These are phyloP conservation scores for Colletotrichum sp. DNA, from an alignment of 2,329 filamentous ascomycete species.

Conservation along the genomic window DNA sequence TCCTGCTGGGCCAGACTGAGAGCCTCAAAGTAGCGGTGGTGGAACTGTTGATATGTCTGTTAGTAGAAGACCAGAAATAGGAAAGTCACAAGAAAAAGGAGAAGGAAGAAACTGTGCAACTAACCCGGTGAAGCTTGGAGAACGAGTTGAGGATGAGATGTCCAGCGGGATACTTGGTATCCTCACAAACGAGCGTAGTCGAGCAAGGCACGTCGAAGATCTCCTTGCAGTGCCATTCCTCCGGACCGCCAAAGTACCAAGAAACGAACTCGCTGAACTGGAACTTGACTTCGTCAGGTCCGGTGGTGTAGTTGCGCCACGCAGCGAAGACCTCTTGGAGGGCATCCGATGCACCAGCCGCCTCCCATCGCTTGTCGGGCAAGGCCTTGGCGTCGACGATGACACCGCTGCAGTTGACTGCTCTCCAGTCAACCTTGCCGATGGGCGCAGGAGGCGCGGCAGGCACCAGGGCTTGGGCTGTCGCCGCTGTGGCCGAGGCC, in stretches of 20 bases:
- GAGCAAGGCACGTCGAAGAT: slow-evolving; percentile 5
- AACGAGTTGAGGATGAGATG: slow-evolving; percentile 5
- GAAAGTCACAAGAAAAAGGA: not conserved
- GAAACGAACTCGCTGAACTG: slow-evolving; percentile 7
- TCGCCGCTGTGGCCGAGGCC: not conserved
- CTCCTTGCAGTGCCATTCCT: slow-evolving; percentile 1
- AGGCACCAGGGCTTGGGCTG: not conserved
- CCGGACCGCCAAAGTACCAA: not conserved
- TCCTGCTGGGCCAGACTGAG: not conserved
- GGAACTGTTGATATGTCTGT: not conserved
- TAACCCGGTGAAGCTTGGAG: slow-evolving; percentile 4
- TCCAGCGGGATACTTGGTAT: not conserved
- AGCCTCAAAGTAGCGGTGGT: slow-evolving; percentile 1
- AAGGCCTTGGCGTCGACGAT: not conserved
- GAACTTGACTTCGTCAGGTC: not conserved
- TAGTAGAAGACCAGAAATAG: fast-evolving
- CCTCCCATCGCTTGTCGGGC: slow-evolving; percentile 1
- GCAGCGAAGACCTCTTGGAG: not conserved
- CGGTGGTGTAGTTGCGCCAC: not conserved
- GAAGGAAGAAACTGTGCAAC: not conserved
- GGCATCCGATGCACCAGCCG: not conserved
- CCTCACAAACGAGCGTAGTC: not conserved
- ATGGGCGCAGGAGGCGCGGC: not conserved
- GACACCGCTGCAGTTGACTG: not conserved
- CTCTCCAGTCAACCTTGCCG: not conserved